These are phyloP conservation scores for Emergomyces africanus DNA, from an alignment of 2,329 filamentous ascomycete genomes.

Conservation along the genomic window DNA sequence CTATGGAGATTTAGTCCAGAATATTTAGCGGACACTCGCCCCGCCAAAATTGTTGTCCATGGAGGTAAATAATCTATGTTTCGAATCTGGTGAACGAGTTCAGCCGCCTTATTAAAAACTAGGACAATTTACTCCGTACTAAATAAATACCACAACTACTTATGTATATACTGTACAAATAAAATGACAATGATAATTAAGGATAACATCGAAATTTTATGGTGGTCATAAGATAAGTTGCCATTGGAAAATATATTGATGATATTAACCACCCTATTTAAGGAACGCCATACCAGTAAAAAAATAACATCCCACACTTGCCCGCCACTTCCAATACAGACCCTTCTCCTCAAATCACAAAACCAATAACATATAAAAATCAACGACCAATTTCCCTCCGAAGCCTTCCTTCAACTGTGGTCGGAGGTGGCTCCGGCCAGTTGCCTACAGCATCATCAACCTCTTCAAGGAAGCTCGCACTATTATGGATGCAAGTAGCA, in stretches of 20 bases:
- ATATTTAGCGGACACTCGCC: background rate
- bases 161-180: no score
- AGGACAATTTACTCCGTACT: no score
- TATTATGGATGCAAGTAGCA: constrained; percentile 80
- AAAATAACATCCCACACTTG: background rate
- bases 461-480: constrained; percentile 75
- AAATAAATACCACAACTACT: no score
- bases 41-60: background rate
- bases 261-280: background rate
- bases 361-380: background rate
- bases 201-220: no score
- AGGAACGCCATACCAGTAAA: background rate
- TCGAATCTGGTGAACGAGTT: no score
- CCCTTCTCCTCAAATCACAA: background rate
- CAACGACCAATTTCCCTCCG: constrained; percentile 47
- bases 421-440: constrained; percentile 61
- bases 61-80: no score
- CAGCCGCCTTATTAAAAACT: no score
- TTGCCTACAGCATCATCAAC: constrained; percentile 75
- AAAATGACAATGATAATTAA: no score
- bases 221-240: background rate
- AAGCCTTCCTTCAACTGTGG: constrained; percentile 50
- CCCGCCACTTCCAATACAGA: background rate
- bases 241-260: background rate
- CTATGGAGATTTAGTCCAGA: background rate